These are phyloP conservation scores for Leptographium wingfieldii DNA, from an alignment of 2,329 filamentous ascomycete species.

Conservation along the genomic window DNA sequence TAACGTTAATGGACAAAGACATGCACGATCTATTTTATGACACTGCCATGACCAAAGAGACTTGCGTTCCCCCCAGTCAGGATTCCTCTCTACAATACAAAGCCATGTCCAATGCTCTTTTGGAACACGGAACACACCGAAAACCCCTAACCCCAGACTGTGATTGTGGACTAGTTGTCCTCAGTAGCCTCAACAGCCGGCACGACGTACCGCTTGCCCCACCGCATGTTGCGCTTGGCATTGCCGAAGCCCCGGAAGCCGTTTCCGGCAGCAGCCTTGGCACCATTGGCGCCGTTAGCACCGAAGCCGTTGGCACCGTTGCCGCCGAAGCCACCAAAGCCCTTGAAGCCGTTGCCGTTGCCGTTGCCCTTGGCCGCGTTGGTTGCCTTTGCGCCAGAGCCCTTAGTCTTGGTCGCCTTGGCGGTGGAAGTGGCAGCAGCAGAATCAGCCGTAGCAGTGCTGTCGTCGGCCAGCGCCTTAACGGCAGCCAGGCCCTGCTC, in stretches of 20 bases:
- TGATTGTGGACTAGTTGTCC: background rate
- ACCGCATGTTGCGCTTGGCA: slow-evolving; percentile 2
- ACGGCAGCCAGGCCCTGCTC: slow-evolving; percentile 20
- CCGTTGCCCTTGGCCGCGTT: background rate
- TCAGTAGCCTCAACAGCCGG: background rate
- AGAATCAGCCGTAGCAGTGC: background rate
- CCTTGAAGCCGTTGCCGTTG: too few relatives aligned
- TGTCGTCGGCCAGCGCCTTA: slow-evolving; percentile 15
- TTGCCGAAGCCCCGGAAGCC: background rate
- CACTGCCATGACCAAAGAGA: too few relatives aligned
- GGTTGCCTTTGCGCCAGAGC: background rate
- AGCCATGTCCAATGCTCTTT: too few relatives aligned
- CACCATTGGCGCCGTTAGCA: background rate
- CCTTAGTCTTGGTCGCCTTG: background rate
- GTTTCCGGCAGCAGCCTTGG: background rate
- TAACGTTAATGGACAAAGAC: too few relatives aligned
- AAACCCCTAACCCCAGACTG: too few relatives aligned
- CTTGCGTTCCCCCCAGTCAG: too few relatives aligned
- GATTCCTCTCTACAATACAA: too few relatives aligned
- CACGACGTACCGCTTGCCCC: slow-evolving; percentile 1
- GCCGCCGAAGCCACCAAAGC: too few relatives aligned
- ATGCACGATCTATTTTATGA: too few relatives aligned
- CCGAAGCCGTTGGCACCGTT: too few relatives aligned
- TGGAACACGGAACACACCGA: too few relatives aligned
- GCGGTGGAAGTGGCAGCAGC: background rate